Conservation (phyloP, 495 filamentous ascomycete species). For the Aspergillus hancockii region DNA sequence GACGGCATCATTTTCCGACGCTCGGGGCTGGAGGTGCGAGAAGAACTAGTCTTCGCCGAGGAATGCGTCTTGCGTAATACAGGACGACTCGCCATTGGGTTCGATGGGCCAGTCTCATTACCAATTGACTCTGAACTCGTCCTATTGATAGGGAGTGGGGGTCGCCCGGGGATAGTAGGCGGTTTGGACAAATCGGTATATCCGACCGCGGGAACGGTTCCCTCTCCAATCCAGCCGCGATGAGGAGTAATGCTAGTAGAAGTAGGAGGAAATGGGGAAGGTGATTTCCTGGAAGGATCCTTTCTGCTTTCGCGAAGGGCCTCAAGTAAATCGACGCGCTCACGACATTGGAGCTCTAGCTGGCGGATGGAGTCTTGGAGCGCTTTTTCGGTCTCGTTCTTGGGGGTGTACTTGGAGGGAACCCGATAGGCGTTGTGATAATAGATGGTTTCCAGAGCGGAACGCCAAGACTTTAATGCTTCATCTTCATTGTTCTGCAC, state of each 20-base stretch:
- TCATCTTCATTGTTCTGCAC: constrained; percentile 85
- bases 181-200: constrained; percentile 76
- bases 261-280: constrained; percentile 16
- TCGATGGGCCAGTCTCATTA: constrained; percentile 2
- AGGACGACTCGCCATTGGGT: constrained; percentile 25
- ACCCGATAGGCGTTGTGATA: constrained; percentile 79
- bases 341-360: constrained; percentile 90
- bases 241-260: too few species aligned
- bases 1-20: constrained; percentile 78
- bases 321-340: constrained; percentile 85
- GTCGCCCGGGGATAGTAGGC: constrained; percentile 64
- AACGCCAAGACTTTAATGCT: constrained; percentile 88
- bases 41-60: constrained; percentile 44
- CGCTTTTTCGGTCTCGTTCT: constrained; percentile 81
- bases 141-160: constrained; percentile 42
- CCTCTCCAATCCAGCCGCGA: constrained; percentile 71
- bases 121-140: constrained; percentile 49
- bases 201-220: constrained; percentile 75
- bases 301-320: constrained; percentile 75
- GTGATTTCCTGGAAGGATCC: constrained; percentile 47
- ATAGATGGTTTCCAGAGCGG: constrained; percentile 87
- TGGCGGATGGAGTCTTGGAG: constrained; percentile 77
- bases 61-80: constrained; percentile 40
- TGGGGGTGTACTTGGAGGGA: constrained; percentile 67
- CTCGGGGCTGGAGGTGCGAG: constrained; percentile 78